Conservation (phyloP, 371 early-diverging fungal species). For the Conidiobolus incongruus region DNA sequence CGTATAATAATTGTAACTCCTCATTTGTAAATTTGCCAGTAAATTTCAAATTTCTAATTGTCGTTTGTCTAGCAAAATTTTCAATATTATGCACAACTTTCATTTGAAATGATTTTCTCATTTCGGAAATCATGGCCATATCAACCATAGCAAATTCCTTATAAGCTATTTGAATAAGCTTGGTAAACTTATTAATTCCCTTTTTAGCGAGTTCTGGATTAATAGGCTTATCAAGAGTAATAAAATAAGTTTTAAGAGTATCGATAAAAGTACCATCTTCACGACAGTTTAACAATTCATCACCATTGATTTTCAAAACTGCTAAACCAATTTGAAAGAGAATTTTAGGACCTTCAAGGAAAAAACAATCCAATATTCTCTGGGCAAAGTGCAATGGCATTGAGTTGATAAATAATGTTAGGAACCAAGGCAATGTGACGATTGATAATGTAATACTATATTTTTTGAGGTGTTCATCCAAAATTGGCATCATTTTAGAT, state of each 20-base stretch:
- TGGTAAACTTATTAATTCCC: slow-evolving; percentile 64
- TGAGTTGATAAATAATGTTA: slow-evolving; percentile 82
- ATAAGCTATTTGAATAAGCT: slow-evolving; percentile 74
- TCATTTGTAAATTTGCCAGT: slow-evolving; percentile 58
- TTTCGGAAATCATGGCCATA: slow-evolving; percentile 46
- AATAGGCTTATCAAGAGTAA: slow-evolving; percentile 34
- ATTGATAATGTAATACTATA: slow-evolving; percentile 86
- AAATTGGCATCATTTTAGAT: slow-evolving; percentile 47
- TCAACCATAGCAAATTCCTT: slow-evolving; percentile 75
- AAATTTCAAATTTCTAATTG: slow-evolving; percentile 55
- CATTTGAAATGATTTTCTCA: slow-evolving; percentile 72
- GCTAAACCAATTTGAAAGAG: slow-evolving; percentile 87
- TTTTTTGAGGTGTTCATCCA: slow-evolving; percentile 55
- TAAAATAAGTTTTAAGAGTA: slow-evolving; percentile 49
- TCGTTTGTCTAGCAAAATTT: slow-evolving; percentile 72
- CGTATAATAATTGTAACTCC: slow-evolving; percentile 66
- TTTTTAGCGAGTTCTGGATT: slow-evolving; percentile 33
- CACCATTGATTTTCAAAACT: slow-evolving; percentile 80
- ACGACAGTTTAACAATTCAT: slow-evolving; percentile 48
- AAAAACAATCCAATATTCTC: slow-evolving; percentile 79
- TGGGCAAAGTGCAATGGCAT: slow-evolving; percentile 75
- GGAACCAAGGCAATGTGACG: slow-evolving; percentile 88
- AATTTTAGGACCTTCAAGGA: slow-evolving; percentile 79
- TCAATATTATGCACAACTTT: slow-evolving; percentile 90
- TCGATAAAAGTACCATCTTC: slow-evolving; percentile 88